phyloP scores from a whole-genome alignment of 371 early-diverging fungal genomes.

The Actinomortierella ambigua region DNA sequence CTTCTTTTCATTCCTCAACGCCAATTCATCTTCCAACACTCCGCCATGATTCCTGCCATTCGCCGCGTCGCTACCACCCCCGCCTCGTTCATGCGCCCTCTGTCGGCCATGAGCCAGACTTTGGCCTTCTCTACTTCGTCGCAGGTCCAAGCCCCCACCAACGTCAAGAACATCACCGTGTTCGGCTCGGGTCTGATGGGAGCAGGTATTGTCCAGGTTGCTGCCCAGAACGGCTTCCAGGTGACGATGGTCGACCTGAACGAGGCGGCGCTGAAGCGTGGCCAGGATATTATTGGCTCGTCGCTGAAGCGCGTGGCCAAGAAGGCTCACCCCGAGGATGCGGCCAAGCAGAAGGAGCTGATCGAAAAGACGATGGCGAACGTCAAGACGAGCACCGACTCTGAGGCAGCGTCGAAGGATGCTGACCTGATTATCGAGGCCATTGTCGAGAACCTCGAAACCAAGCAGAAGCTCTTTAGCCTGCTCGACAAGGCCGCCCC shows the following conservation, averaged over 20 bases:
- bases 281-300: slow-evolving; percentile 76
- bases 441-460: slow-evolving; percentile 90
- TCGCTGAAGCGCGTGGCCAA: slow-evolving; percentile 88
- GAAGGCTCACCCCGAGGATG: slow-evolving; percentile 83
- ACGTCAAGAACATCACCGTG: slow-evolving; percentile 65
- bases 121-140: slow-evolving; percentile 44
- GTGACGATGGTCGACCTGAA: slow-evolving; percentile 91
- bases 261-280: slow-evolving; percentile 74
- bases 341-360: slow-evolving; percentile 60
- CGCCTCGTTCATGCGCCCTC: slow-evolving; percentile 38
- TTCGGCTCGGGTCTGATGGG: slow-evolving; percentile 94
- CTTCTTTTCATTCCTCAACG: background rate
- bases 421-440: slow-evolving; percentile 92
- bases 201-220: slow-evolving; percentile 94
- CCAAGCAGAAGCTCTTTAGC: slow-evolving; percentile 83
- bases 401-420: slow-evolving; percentile 54
- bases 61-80: slow-evolving; percentile 45
- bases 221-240: slow-evolving; percentile 78
- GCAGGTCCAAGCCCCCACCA: slow-evolving; percentile 25
- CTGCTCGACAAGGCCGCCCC: slow-evolving; percentile 77
- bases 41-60: slow-evolving; percentile 38
- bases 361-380: slow-evolving; percentile 68
- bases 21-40: background rate
- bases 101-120: slow-evolving; percentile 29
- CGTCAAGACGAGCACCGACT: slow-evolving; percentile 69